A percentile compares a stretch with the other conserved stretches of the same genome.
phyloP scores from a whole-genome alignment of 2,329 filamentous ascomycete species.

The Rutstroemia sp. region DNA sequence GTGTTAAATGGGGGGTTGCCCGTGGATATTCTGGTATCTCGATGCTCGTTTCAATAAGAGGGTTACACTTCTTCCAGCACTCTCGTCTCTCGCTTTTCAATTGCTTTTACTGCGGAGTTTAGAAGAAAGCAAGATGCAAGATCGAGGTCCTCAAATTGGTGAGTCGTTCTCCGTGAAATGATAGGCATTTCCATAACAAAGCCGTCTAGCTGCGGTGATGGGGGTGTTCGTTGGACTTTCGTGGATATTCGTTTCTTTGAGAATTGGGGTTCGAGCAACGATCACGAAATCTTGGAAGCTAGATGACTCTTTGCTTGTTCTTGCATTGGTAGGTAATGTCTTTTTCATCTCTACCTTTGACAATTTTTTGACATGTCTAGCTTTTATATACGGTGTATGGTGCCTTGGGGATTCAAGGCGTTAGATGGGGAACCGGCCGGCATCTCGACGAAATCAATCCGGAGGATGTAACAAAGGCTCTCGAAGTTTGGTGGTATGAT shows the following conservation, averaged over 20 bases:
- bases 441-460: conserved; percentile 13
- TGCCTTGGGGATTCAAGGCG: conserved; percentile 10
- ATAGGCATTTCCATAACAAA: background rate
- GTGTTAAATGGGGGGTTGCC: background rate
- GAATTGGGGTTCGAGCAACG: conserved; percentile 20
- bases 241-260: conserved; percentile 20
- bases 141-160: background rate
- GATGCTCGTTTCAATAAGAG: background rate
- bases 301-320: conserved; percentile 21
- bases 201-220: conserved; percentile 13
- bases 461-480: conserved; percentile 14
- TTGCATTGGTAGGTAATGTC: conserved; percentile 16
- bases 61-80: background rate
- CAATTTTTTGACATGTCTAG: conserved; percentile 7
- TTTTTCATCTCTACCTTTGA: background rate
- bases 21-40: background rate
- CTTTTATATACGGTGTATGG: conserved; percentile 17
- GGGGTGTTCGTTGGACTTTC: conserved; percentile 17
- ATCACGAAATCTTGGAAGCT: conserved; percentile 19
- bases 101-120: background rate
- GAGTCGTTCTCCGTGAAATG: background rate
- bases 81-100: background rate
- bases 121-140: background rate
- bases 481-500: conserved; percentile 39
- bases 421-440: conserved; percentile 19